Evolutionary conservation across 2,329 filamentous ascomycete species (phyloP), one percentile per base, ranked within the genome.

Genomic region (Talaromyces sp.): DNA sequence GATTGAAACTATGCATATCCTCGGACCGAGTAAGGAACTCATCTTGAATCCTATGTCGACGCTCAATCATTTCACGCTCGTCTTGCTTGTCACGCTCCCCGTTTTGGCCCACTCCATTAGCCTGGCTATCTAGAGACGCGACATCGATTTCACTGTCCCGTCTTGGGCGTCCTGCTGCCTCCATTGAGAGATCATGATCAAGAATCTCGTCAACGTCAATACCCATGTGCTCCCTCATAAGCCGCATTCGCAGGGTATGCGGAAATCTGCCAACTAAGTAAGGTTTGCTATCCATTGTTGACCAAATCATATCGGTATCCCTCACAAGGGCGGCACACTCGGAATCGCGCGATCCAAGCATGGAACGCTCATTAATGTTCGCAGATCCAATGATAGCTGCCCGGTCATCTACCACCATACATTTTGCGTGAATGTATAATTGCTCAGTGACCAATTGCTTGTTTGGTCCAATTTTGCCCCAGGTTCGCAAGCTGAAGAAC

Each of bases 201-300:
- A 91, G 87, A 66, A 97, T 89, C 72, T 92, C 91, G 75, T 99
- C 95, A 3, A 97, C 92, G 73, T 98, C 93, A 45, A 98, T 82
- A n/a, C 95, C 95, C 35, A 99, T 83, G 80, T 99, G 95, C 78
- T 99, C 95, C 68, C 94, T 87, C 95, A 98, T 98, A 58, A 98
- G 83, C 31, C 95, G 90, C 82, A 97, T 89, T 35, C 95, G 92
- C 61, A 99, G 85, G 0, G 92, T 95, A 75, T 98, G 93, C 6
- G 95, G 91, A 77, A 97, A 99, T 31, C 92, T 88, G 50, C 93
- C 93, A 41, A 98, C 95, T 64, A 89, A 88, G 76, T 96, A 99
- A 5, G 93, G 91, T 72, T 90, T 84, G 43, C 93, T 93, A 61
- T 87, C 93, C 95, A 99, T 98, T 62, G 86, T 91, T 6, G 93